Evolutionary conservation across 495 filamentous ascomycete species (phyloP).

Genomic region (Trichoderma erinaceum): DNA sequence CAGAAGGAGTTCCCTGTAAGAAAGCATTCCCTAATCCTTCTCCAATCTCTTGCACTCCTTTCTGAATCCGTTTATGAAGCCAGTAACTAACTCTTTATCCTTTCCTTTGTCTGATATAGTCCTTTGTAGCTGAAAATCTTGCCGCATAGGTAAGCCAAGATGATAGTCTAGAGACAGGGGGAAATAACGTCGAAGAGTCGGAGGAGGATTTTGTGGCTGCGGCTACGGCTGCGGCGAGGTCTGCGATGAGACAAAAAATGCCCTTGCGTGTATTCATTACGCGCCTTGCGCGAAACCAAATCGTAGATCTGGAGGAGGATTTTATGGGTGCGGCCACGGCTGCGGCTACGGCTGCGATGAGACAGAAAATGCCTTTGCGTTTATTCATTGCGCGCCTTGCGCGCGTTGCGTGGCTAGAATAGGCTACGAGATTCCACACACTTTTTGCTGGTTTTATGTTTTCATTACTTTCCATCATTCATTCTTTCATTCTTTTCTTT

Average conservation of each 20-base stretch:
- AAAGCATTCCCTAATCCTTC: not conserved
- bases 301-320: not conserved
- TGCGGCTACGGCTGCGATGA: no score
- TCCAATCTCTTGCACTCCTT: not conserved
- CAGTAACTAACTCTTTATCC: not conserved
- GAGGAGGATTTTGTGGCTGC: not conserved
- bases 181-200: not conserved
- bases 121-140: slow-evolving; percentile 46
- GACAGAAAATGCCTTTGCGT: no score
- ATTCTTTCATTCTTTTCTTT: not conserved
- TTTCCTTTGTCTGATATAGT: slow-evolving; percentile 27
- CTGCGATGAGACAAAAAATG: no score
- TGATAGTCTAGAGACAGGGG: slow-evolving; percentile 11
- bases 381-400: no score
- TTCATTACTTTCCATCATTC: no score
- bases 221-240: no score
- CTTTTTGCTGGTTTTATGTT: not conserved
- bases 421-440: not conserved
- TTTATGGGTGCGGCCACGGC: no score
- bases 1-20: slow-evolving; percentile 63
- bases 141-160: slow-evolving; percentile 19
- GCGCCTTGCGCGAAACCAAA: no score
- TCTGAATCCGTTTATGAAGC: not conserved
- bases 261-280: no score
- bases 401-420: not conserved